Conservation (phyloP, 805 yeast genomes). For the Yueomyces sp. region DNA sequence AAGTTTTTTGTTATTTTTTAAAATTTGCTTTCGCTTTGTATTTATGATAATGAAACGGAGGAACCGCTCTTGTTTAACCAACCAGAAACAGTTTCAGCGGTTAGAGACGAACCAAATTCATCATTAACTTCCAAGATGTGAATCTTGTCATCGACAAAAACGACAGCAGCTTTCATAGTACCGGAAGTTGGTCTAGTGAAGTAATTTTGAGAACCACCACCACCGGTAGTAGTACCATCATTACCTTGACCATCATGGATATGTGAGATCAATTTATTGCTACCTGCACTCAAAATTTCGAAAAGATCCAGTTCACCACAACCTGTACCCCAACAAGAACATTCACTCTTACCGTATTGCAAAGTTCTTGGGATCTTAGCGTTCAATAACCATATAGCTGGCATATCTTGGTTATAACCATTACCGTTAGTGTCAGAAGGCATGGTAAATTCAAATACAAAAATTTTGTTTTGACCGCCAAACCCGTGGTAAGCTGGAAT, state of each 20-base stretch:
- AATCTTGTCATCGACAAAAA: constrained; percentile 45
- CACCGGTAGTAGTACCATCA: constrained; percentile 21
- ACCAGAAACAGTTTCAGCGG: constrained; percentile 38
- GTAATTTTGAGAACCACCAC: constrained; percentile 83
- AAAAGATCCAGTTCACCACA: constrained; percentile 97
- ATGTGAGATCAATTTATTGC: constrained; percentile 62
- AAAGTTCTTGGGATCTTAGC: constrained; percentile 93
- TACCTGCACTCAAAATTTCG: constrained; percentile 72
- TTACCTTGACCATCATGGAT: constrained; percentile 50
- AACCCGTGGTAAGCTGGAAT: constrained; percentile 94
- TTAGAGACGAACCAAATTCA: constrained; percentile 41
- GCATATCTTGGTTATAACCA: constrained; percentile 73
- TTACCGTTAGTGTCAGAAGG: constrained; percentile 51
- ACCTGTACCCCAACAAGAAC: constrained; percentile 95
- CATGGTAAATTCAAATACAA: constrained; percentile 90
- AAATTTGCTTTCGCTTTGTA: too few relatives aligned
- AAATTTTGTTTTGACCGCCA: constrained; percentile 70
- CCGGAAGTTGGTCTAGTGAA: constrained; percentile 70
- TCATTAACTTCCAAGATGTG: constrained; percentile 50
- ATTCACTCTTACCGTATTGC: constrained; percentile 74
- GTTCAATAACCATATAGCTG: constrained; percentile 92
- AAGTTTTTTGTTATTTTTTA: too few relatives aligned
- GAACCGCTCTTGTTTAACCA: constrained; percentile 49
- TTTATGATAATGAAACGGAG: not conserved
- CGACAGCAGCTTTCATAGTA: constrained; percentile 79